These are phyloP conservation scores for Gynostemma pentaphyllum DNA, from an alignment of 306 rosid genomes.

Conservation along the genomic window DNA sequence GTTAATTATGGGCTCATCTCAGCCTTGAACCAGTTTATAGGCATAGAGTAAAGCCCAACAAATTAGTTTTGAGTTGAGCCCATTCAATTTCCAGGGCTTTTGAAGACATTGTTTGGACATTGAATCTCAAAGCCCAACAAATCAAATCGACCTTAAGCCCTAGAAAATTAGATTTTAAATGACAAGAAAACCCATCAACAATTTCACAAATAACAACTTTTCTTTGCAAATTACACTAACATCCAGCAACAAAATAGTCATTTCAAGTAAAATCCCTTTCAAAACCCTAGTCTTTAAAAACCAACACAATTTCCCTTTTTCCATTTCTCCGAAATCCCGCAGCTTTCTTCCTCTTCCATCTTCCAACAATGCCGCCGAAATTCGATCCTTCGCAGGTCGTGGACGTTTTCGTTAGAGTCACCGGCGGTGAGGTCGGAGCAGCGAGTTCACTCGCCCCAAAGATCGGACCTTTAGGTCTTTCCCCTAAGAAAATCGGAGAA, in stretches of 20 bases:
- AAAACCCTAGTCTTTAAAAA: not conserved
- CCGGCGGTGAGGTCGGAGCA: slow-evolving; percentile 93
- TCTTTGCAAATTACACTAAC: no score
- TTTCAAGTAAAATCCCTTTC: no score
- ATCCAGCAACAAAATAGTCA: no score
- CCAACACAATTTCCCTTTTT: not conserved
- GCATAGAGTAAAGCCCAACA: no score
- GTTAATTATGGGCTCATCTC: no score
- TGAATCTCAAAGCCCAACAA: not conserved
- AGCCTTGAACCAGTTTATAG: no score
- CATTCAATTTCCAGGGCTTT: not conserved
- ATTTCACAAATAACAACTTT: not conserved
- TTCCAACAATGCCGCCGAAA: slow-evolving; percentile 74
- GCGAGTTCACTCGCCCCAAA: slow-evolving; percentile 90
- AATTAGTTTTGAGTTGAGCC: not conserved
- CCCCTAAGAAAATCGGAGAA: slow-evolving; percentile 90
- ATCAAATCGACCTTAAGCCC: not conserved
- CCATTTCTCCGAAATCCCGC: not conserved
- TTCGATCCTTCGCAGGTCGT: slow-evolving; percentile 79
- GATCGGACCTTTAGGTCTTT: slow-evolving; percentile 90
- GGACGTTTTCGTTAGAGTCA: slow-evolving; percentile 76
- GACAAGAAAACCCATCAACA: not conserved
- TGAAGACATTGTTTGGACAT: not conserved
- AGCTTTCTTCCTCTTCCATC: not conserved
- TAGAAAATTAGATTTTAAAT: not conserved